Evolutionary conservation across 2,329 filamentous ascomycete species (phyloP), one percentile per base, ranked within the genome.

Genomic region (Nigrospora osmanthi): DNA sequence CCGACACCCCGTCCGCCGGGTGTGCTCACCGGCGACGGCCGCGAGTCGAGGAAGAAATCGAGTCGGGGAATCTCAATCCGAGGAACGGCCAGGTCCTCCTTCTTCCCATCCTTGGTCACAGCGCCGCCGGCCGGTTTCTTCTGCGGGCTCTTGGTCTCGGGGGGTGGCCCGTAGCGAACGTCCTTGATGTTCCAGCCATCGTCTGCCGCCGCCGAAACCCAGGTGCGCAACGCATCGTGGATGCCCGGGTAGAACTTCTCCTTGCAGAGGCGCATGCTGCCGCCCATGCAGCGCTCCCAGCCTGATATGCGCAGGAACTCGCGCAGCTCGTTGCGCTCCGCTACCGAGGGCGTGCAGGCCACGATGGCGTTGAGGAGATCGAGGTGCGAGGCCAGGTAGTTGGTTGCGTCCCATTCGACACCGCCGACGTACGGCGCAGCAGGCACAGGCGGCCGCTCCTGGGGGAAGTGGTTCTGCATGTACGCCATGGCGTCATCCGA

Each of bases 351-450:
- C 1, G 93, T 77, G 47, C 85, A 91, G 1, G 91, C 88, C 46
- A 97, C 69, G 46, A 97, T 80, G 30, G 89, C 91, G 58, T 97
- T 98, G 56, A 97, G 69, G 11, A 98, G 81, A 58, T 97, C 93
- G 11, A 98, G 75, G 58, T 98, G 91, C 0, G 87, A 87, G 15
- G 91, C 89, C 11, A 97, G 75, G 62, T 97, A 97, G 65, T 95
- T 96, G 11, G 93, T 97, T 3, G 93, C 93, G 61, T 97, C 93
- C 93, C 93, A 97, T 66, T 98, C 93, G 11, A 97, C 93, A 44
- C 93, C 91, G 40, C 93, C 93, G 36, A 97, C 90, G 59, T 97
- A 97, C 1, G 91, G 91, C 6, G 91, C 91, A 14, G 93, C 91
- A 23, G 91, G 89, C 1, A 97, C 89, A 0, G 93, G 93, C 4